Conservation (phyloP, 2,329 filamentous ascomycete species). For the Cordyceps militaris region DNA sequence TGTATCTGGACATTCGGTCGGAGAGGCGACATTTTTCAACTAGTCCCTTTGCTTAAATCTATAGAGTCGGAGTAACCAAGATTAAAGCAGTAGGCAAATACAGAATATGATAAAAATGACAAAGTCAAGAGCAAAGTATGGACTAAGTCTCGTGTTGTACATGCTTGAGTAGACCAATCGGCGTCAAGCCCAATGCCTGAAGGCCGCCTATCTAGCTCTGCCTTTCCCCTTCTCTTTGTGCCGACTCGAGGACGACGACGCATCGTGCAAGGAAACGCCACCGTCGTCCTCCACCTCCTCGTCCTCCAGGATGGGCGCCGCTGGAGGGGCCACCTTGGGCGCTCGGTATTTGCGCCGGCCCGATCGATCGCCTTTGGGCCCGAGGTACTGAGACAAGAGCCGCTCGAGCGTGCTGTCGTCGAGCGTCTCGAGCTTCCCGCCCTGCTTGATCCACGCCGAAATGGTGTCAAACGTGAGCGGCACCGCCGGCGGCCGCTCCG, state of each 20-base stretch:
- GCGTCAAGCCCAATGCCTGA: not conserved
- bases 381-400: not conserved
- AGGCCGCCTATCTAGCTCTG: not conserved
- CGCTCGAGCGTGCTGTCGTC: not conserved
- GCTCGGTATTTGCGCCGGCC: not conserved
- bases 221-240: not conserved
- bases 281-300: not conserved
- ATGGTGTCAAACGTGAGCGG: not conserved
- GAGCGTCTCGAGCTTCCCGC: not conserved
- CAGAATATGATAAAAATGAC: no score
- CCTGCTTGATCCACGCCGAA: not conserved
- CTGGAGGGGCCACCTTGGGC: not conserved
- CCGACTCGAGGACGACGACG: not conserved
- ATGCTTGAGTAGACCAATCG: not conserved
- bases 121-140: no score
- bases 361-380: not conserved
- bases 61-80: no score
- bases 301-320: conserved; percentile 3
- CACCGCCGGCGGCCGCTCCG: not conserved
- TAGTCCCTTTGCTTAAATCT: no score
- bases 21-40: no score
- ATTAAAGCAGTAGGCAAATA: no score
- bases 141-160: not conserved
- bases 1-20: no score
- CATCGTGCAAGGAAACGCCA: not conserved